Conservation (phyloP, 257 asterid genomes). For the Primulina tabacum region DNA sequence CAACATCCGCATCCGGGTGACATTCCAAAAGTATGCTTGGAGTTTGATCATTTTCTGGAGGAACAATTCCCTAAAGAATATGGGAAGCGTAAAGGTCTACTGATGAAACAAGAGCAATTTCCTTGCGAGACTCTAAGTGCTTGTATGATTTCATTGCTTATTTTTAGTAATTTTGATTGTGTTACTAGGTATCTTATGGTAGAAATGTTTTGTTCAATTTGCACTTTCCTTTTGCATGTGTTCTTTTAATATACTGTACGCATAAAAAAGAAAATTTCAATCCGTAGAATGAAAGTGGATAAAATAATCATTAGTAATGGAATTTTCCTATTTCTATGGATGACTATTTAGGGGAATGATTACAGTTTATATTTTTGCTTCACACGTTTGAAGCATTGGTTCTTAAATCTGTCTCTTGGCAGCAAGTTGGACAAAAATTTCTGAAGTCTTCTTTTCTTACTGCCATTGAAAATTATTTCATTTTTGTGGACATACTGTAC, state of each 20-base stretch:
- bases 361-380: background rate
- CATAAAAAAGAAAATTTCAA: too few relatives aligned
- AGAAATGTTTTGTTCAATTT: background rate
- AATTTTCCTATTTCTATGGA: background rate
- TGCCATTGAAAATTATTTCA: background rate
- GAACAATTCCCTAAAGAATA: conserved; percentile 43
- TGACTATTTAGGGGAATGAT: background rate
- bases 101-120: conserved; percentile 31
- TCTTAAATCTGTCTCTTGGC: conserved; percentile 1
- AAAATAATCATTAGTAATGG: background rate
- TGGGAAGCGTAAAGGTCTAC: conserved; percentile 31
- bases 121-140: conserved; percentile 19
- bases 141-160: conserved; percentile 19
- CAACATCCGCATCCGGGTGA: conserved; percentile 45
- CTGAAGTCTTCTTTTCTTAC: background rate
- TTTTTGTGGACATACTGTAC: conserved; percentile 8
- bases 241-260: background rate
- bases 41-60: conserved; percentile 47
- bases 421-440: background rate
- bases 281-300: background rate
- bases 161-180: background rate
- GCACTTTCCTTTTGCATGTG: background rate
- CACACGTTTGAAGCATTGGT: background rate
- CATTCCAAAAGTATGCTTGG: conserved; percentile 48
- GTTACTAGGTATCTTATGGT: background rate